Conservation (phyloP, 495 filamentous ascomycete genomes). For the Hyaloscypha hepaticicola region DNA sequence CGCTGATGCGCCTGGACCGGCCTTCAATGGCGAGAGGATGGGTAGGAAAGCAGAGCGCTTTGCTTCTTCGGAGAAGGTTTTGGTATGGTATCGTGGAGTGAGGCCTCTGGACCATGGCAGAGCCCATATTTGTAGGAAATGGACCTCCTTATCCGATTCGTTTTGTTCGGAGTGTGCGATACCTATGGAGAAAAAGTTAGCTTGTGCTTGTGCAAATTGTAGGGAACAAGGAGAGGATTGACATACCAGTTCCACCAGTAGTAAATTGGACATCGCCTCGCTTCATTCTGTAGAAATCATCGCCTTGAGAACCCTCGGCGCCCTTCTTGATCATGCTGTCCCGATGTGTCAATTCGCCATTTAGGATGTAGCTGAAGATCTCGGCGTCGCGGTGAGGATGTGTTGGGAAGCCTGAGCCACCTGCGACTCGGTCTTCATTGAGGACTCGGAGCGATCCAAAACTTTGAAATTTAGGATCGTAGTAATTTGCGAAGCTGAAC, state of each 20-base stretch:
- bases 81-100: slow-evolving; percentile 68
- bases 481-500: slow-evolving; percentile 76
- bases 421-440: slow-evolving; percentile 77
- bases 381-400: slow-evolving; percentile 80
- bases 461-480: slow-evolving; percentile 58
- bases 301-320: slow-evolving; percentile 44
- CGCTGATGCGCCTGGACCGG: slow-evolving; percentile 54
- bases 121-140: slow-evolving; percentile 84
- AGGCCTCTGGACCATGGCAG: slow-evolving; percentile 67
- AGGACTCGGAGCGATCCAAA: slow-evolving; percentile 75
- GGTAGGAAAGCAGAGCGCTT: slow-evolving; percentile 66
- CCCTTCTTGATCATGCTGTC: slow-evolving; percentile 69
- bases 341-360: slow-evolving; percentile 76
- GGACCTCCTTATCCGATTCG: slow-evolving; percentile 61
- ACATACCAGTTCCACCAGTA: slow-evolving; percentile 64
- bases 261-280: slow-evolving; percentile 83
- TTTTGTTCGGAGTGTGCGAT: slow-evolving; percentile 79
- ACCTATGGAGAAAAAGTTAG: slow-evolving; percentile 37
- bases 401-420: slow-evolving; percentile 69
- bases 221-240: slow-evolving; percentile 3
- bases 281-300: slow-evolving; percentile 67
- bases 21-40: slow-evolving; percentile 71
- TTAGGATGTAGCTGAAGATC: slow-evolving; percentile 81
- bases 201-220: slow-evolving; percentile 18
- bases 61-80: slow-evolving; percentile 61